A percentile compares a stretch with the other conserved stretches of the same genome.
phyloP scores from a whole-genome alignment of 73 alveolate genomes.

The Breviolum minutum region DNA sequence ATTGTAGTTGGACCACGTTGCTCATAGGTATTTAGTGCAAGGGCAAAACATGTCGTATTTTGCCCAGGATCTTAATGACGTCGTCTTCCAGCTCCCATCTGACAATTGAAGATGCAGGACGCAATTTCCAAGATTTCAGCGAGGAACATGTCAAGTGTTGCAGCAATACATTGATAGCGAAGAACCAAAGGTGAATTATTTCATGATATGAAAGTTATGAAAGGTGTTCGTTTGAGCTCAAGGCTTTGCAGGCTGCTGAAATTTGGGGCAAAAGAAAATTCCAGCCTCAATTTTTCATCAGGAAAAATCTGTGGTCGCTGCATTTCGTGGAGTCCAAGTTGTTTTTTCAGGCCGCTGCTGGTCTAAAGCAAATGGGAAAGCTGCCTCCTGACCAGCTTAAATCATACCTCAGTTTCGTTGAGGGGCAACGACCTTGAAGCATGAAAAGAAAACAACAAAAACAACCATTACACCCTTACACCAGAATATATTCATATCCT shows the following conservation, averaged over 20 bases:
- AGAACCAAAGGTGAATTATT: too few relatives aligned
- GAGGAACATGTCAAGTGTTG: neutral
- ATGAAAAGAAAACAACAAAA: neutral
- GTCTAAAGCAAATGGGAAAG: constrained; percentile 76
- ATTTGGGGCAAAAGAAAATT: constrained; percentile 73
- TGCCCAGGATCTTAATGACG: constrained; percentile 59
- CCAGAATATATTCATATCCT: neutral
- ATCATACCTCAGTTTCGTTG: constrained; percentile 2
- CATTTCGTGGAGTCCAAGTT: neutral
- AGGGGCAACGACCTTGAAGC: neutral
- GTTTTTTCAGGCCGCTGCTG: neutral
- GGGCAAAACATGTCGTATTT: too few relatives aligned
- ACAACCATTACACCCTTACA: neutral
- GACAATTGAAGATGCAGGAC: neutral
- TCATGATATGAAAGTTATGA: too few relatives aligned
- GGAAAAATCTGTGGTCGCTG: neutral
- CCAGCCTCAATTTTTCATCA: constrained; percentile 80
- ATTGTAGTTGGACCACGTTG: too few relatives aligned
- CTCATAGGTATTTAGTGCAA: too few relatives aligned
- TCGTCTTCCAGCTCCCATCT: constrained; percentile 91
- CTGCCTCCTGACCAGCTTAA: constrained; percentile 85
- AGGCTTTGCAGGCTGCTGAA: constrained; percentile 72
- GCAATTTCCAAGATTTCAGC: too few relatives aligned
- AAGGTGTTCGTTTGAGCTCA: neutral
- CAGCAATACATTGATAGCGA: neutral